Base-by-base conservation (phyloP, 2,329 filamentous ascomycete genomes). In the Epichloe baconii region DNA sequence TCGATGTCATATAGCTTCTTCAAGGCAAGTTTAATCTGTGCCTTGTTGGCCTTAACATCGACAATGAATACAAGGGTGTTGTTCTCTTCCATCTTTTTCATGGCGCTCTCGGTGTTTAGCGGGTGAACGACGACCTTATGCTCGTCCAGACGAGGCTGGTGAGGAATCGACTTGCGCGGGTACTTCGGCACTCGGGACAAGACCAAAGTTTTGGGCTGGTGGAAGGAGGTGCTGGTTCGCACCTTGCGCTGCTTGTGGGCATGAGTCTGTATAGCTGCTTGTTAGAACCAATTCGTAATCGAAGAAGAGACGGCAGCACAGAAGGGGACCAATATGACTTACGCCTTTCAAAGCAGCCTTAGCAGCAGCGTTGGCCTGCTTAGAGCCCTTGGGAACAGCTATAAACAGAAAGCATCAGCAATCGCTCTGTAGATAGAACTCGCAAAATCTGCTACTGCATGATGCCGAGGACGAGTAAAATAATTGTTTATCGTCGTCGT, bases 1-100 rank as follows among this genome's bases (percentile, higher is more conserved):
- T 96, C 91, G 62, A 98, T 93, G 73, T 97, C 93, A 75, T 98
- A 98, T 62, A 97, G 85, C 85, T 93, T 95, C 89, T 97, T 98
- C 63, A 98, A 79, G 58, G 91, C 87, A 66, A 83, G 79, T 83
- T 96, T 96, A 79, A 98, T 98, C 80, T 98, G 93, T 71, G 89
- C 84, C 88, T 98, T 98, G 85, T 98, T 98, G 73, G 91, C 84
- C 85, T 94, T 94, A 73, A 91, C 77, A 64, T 96, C 86, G 68
- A 94, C 88, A 64, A 95, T 95, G 82, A 96, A 96, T 70, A 95
- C 88, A 49, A 98, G 83, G 62, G 93, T 98, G 83, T 98, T 98
- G 84, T 98, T 90, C 86, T 98, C 93, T 82, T 98, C 93, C 65
- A 98, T 96, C 86, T 96, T 96, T 88, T 98, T 98, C 91, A 98